Percentiles rank a stretch among this genome's conserved stretches.
phyloP scores from a whole-genome alignment of 345 rosid species.

The Euphorbia pulcherrima region DNA sequence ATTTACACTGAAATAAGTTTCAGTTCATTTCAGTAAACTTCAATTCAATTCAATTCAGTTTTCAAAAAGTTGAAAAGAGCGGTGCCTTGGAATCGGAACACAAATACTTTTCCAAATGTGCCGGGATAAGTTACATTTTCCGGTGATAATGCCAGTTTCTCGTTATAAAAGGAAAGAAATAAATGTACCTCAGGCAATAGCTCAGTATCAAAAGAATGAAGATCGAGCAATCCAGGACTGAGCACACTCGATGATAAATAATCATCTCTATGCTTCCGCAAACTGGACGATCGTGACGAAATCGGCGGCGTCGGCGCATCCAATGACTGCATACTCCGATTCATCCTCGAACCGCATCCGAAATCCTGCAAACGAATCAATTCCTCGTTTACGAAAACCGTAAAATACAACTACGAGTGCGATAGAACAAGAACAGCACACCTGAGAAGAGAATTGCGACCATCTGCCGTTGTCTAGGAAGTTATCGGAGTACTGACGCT shows the following conservation, averaged over 20 bases:
- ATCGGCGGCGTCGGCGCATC: constrained; percentile 27
- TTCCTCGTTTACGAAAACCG: not conserved
- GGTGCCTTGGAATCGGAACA: too few relatives aligned
- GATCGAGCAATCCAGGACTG: constrained; percentile 56
- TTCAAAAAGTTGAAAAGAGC: too few relatives aligned
- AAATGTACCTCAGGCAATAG: constrained; percentile 41
- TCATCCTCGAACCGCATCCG: constrained; percentile 27
- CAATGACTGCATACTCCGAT: constrained; percentile 28
- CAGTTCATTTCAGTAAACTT: too few relatives aligned
- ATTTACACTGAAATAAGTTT: too few relatives aligned
- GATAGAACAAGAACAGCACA: not conserved
- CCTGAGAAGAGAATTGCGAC: constrained; percentile 36
- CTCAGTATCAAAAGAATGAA: constrained; percentile 59
- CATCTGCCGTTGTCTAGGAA: constrained; percentile 40
- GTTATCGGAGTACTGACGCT: constrained; percentile 52
- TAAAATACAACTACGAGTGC: not conserved
- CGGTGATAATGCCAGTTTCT: not conserved
- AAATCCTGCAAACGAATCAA: constrained; percentile 30
- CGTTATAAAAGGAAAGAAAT: not conserved
- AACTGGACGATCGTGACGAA: constrained; percentile 39
- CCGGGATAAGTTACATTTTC: not conserved
- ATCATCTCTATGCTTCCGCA: constrained; percentile 39
- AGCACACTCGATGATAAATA: constrained; percentile 30
- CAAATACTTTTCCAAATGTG: not conserved
- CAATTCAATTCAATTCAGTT: too few relatives aligned